Evolutionary conservation across 148 eudicot species (phyloP), one percentile per base, ranked within the genome.

Genomic region (Chenopodium suecicum): DNA sequence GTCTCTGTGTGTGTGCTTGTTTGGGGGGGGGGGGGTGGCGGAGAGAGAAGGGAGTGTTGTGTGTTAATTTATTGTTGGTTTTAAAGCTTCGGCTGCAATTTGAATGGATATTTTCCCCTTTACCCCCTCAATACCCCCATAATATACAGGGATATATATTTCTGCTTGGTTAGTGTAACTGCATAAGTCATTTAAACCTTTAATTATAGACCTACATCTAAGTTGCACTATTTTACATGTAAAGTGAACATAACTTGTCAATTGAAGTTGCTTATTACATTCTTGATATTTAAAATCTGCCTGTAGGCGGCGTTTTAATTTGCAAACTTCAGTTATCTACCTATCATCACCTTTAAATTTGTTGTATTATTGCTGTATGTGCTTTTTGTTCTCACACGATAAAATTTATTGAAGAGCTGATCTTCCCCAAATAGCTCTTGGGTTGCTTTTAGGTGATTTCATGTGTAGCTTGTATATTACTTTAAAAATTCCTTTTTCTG

Each of bases 381-480:
- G 46, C 73, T 16, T 13, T 14, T 17, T 31, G 46, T 31, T 32
- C 73, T 69, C 34, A 46, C 20, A 16, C 46, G 5, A 32, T 27
- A 7, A 29, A 13, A 1, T 67, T 12, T 25, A 10, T 14, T 67
- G 29, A 7, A 17, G 70, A 44, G 9, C 16, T 37, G 48, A 70
- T 76, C 50, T n/a, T 58, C 17, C 44, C 31, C 79, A 60, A 34
- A 68, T 58, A 31, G 65, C 13, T 32, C 32, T 62, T 34, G 5
- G 14, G 70, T 60, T 76, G 79, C 47, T 76, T 37, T 62, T 76
- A 62, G 25, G 13, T 78, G 23, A 16, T 58, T 20, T 66, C 5
- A 16, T 64, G 46, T 80, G 52, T 29, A 73, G 44, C 52, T 54
- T 37, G 41, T 37, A 37, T 37, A 4, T 37, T 37, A 37, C 7